Evolutionary conservation across 2,329 filamentous ascomycete species (phyloP).

Genomic region (Sclerotinia minor): DNA sequence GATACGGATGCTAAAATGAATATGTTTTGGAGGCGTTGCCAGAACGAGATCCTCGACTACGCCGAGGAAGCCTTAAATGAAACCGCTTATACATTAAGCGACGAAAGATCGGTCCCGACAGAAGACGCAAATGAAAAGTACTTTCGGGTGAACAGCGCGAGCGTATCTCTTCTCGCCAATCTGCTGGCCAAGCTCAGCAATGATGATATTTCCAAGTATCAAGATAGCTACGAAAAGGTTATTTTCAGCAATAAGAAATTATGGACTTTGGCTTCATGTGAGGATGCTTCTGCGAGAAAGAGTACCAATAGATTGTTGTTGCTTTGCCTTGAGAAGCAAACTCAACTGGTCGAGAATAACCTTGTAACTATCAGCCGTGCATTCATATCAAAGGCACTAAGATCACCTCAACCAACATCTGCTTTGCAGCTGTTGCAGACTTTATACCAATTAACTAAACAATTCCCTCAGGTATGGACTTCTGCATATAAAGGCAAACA

Average conservation of each 20-base stretch:
- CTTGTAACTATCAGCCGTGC: conserved; percentile 54
- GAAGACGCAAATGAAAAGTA: conserved; percentile 90
- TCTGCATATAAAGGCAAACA: conserved; percentile 56
- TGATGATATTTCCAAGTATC: conserved; percentile 59
- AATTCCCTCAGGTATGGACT: conserved; percentile 73
- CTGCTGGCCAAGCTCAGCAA: conserved; percentile 52
- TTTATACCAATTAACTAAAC: conserved; percentile 64
- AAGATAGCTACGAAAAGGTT: conserved; percentile 63
- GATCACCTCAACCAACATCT: conserved; percentile 71
- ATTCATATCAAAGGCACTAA: conserved; percentile 73
- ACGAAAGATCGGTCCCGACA: conserved; percentile 77
- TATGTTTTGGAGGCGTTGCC: conserved; percentile 79
- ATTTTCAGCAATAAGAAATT: conserved; percentile 62
- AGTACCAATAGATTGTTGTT: conserved; percentile 54
- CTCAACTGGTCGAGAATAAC: conserved; percentile 51
- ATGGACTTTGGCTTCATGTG: conserved; percentile 66
- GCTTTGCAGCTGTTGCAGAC: conserved; percentile 68
- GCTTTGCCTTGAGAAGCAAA: conserved; percentile 50
- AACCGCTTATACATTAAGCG: conserved; percentile 78
- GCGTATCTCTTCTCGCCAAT: conserved; percentile 55
- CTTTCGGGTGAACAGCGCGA: conserved; percentile 65
- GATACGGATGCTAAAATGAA: conserved; percentile 75
- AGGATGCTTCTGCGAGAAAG: conserved; percentile 56
- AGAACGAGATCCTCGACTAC: conserved; percentile 77
- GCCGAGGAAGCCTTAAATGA: conserved; percentile 79